phyloP scores from a whole-genome alignment of 1,139 yeast species.

The Pichia sp. region DNA sequence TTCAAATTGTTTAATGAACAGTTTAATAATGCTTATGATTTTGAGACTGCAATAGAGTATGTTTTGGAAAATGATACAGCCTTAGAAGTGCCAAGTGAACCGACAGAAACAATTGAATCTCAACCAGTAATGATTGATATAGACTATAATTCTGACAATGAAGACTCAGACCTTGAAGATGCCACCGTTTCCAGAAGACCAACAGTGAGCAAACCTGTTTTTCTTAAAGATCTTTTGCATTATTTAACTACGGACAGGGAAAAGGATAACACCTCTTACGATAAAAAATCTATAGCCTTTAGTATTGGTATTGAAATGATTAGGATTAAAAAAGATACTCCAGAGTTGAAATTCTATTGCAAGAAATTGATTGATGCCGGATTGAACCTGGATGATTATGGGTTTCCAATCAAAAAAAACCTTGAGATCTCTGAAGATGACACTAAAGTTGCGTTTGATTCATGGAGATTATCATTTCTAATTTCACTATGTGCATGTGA shows the following conservation, averaged over 20 bases:
- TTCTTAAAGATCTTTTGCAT: conserved; percentile 51
- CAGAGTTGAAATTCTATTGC: conserved; percentile 46
- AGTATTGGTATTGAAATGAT: conserved; percentile 45
- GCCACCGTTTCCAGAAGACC: conserved; percentile 26
- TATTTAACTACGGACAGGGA: conserved; percentile 39
- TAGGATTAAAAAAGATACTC: conserved; percentile 45
- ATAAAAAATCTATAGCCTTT: conserved; percentile 45
- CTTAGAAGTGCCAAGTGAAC: conserved; percentile 4
- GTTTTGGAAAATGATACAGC: not conserved
- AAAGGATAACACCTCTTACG: conserved; percentile 38
- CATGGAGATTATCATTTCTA: conserved; percentile 39
- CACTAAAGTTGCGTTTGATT: conserved; percentile 34
- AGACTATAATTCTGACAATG: conserved; percentile 28
- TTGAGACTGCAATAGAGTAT: too few species aligned
- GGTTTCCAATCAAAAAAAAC: conserved; percentile 24
- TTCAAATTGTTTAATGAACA: conserved; percentile 1
- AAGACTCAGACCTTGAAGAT: conserved; percentile 48
- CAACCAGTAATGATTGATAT: conserved; percentile 8
- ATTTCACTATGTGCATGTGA: conserved; percentile 44
- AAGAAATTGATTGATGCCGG: conserved; percentile 37
- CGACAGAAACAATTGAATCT: not conserved
- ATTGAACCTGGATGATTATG: conserved; percentile 43
- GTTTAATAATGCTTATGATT: too few species aligned
- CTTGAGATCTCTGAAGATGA: conserved; percentile 5
- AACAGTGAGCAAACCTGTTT: conserved; percentile 45